These are phyloP conservation scores for Rhodamnia rubescens DNA, from an alignment of 345 rosid species.

Conservation along the genomic window DNA sequence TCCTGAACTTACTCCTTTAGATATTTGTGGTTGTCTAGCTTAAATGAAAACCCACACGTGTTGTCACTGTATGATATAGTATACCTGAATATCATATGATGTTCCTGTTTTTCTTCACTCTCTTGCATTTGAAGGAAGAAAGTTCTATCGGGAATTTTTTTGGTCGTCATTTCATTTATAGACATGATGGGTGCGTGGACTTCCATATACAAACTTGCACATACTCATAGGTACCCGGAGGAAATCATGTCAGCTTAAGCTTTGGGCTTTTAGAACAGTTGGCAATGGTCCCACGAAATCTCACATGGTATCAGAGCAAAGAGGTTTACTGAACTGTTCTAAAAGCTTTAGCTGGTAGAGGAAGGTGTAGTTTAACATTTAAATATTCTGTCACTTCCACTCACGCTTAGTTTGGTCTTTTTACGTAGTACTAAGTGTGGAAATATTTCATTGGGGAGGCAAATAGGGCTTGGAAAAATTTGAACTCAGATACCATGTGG, in stretches of 20 bases:
- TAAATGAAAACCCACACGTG: neutral
- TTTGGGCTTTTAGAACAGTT: too few species aligned
- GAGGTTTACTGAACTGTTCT: too few species aligned
- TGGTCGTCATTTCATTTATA: neutral
- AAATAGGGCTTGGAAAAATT: too few species aligned
- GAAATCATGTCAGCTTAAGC: neutral
- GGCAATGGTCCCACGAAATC: too few species aligned
- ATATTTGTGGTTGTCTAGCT: neutral
- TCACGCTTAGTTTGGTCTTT: too few species aligned
- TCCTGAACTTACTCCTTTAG: neutral
- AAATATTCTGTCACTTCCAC: too few species aligned
- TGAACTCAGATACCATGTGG: too few species aligned
- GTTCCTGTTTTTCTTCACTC: neutral
- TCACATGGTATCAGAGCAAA: too few species aligned
- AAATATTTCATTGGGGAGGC: too few species aligned
- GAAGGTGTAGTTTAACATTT: too few species aligned
- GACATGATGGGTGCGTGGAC: neutral
- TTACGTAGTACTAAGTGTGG: too few species aligned
- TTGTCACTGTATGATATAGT: neutral
- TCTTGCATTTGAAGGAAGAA: neutral
- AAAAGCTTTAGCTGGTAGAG: too few species aligned
- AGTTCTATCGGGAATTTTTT: neutral
- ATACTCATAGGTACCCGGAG: neutral
- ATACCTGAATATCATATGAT: neutral
- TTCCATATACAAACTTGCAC: neutral